Base-by-base conservation (phyloP, 2,329 filamentous ascomycete genomes). In the Phoma herbarum region DNA sequence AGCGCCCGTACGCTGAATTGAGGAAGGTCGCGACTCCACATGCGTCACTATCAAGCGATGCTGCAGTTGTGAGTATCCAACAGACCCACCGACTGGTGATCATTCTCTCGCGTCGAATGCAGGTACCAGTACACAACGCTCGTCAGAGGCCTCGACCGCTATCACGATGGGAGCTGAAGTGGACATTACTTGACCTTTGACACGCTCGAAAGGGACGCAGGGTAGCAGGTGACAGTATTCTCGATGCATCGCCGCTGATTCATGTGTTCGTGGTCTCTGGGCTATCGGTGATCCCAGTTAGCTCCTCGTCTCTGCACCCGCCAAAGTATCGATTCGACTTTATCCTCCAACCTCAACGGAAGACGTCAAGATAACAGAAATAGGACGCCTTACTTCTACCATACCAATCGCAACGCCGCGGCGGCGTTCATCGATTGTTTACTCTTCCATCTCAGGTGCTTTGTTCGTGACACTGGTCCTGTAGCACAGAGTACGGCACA, bases 401-500 rank as follows among this genome's bases (percentile, higher is more conserved):
- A 29, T 31, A 44, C 33, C 56, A 42, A 58, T 55, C 26, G 9
- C 29, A 47, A 26, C 20, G 31, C 29, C 25, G 39, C 41, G 5
- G 45, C n/a, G 26, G 43, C 31, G 39, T 49, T 46, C 41, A 41
- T 51, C 45, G 42, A 41, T n/a, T 33, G 42, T 35, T 59, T 22
- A 26, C 41, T 47, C 39, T 43, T 45, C 31, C 49, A 57, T 60
- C 35, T 57, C 53, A 46, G 22, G 23, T 59, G 54, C 59, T 63
- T 61, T 65, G 57, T 57, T 56, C 47, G 60, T 66, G 45, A 47
- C 22, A 62, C 59, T 29, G 26, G 22, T 20, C 14, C 25, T 16
- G 62, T 58, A 47, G 46, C 50, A 56, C 63, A 54, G 29, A 54
- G 51, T 54, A 54, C 62, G 55, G 55, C 59, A 57, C 51, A 43